These are phyloP conservation scores for Geotrichum aggregatum DNA, from an alignment of 1,139 yeast species.

Conservation along the genomic window DNA sequence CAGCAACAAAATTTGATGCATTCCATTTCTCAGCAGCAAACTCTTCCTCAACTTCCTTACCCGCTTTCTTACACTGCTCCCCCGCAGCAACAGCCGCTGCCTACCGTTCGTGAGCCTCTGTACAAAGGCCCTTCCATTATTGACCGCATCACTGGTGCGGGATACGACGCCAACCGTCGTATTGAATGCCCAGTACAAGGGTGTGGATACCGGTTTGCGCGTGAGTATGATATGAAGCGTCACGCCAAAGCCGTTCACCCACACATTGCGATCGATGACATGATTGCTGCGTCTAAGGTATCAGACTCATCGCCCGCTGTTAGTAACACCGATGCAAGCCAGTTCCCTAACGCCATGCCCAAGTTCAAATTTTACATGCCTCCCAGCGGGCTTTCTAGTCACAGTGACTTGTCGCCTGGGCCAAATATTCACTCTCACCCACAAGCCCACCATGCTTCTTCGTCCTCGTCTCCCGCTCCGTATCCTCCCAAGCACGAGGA, in stretches of 20 bases:
- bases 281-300: conserved; percentile 13
- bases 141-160: conserved; percentile 40
- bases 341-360: conserved; percentile 10
- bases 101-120: conserved; percentile 17
- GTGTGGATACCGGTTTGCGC: conserved; percentile 39
- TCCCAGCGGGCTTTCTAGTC: conserved; percentile 1
- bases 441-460: background rate
- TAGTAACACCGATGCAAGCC: background rate
- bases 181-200: conserved; percentile 36
- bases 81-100: conserved; percentile 13
- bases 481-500: conserved; percentile 10
- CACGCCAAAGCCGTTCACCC: conserved; percentile 36
- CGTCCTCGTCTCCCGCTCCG: conserved; percentile 5
- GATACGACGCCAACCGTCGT: conserved; percentile 33
- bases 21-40: conserved; percentile 12
- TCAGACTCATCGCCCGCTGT: background rate
- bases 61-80: conserved; percentile 12
- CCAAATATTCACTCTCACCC: background rate
- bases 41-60: conserved; percentile 19
- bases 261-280: conserved; percentile 15
- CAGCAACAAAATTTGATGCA: conserved; percentile 13
- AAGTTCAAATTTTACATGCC: conserved; percentile 19
- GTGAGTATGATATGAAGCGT: conserved; percentile 42
- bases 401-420: conserved; percentile 3
- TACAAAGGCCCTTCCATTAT: conserved; percentile 28